Percentiles rank a stretch among this genome's conserved stretches.
Evolutionary conservation across 2,329 filamentous ascomycete genomes (phyloP).

Genomic region (Akanthomyces uredinophilus): DNA sequence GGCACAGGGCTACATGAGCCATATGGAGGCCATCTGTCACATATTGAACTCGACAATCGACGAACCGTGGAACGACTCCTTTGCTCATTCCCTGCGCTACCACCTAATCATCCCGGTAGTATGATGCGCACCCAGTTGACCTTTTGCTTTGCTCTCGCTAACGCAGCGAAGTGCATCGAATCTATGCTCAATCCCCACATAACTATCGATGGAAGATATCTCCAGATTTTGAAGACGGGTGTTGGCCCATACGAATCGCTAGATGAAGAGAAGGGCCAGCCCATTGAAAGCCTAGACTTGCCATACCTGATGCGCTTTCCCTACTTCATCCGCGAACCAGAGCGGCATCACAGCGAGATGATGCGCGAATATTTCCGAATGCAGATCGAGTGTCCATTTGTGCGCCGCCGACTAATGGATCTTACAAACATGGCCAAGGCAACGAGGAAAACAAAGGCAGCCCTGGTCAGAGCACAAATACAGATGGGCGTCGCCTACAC

Average conservation of each 20-base stretch:
- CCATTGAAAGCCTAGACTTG: conserved; percentile 14
- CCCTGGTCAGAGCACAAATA: conserved; percentile 5
- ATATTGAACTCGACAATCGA: conserved; percentile 25
- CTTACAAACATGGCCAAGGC: conserved; percentile 10
- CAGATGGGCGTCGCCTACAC: conserved; percentile 17
- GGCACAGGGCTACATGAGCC: conserved; percentile 22
- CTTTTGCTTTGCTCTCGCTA: neutral
- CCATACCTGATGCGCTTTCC: conserved; percentile 12
- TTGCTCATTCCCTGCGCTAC: conserved; percentile 26
- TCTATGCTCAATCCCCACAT: conserved; percentile 13
- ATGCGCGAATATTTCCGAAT: conserved; percentile 1
- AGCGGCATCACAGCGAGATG: conserved; percentile 3
- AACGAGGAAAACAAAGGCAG: neutral
- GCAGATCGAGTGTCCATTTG: conserved; percentile 11
- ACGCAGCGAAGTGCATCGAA: conserved; percentile 8
- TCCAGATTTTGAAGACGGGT: neutral
- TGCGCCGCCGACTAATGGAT: conserved; percentile 7
- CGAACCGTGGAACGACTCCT: conserved; percentile 23
- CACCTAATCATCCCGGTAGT: conserved; percentile 31
- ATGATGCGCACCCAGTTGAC: conserved; percentile 17
- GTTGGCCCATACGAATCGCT: neutral
- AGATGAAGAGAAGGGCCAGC: conserved; percentile 11
- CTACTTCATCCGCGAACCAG: conserved; percentile 5
- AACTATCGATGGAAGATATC: conserved; percentile 7
- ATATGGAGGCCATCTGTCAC: conserved; percentile 29